These are phyloP conservation scores for Lactifluus subvellereus DNA, from an alignment of 768 basidiomycete species.

Conservation along the genomic window DNA sequence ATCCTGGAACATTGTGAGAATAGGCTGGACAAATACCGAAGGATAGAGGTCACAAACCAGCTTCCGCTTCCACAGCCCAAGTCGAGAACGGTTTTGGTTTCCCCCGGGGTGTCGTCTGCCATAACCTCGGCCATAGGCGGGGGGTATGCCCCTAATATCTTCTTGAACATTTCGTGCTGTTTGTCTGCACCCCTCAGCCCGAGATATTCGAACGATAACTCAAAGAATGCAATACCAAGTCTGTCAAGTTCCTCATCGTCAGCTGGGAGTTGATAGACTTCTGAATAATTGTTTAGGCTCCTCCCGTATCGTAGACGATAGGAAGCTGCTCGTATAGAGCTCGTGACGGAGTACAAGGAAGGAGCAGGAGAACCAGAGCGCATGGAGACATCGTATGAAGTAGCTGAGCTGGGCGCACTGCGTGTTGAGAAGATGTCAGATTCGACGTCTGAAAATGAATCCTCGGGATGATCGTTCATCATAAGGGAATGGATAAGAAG, in stretches of 20 bases:
- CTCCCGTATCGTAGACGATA: slow-evolving; percentile 65
- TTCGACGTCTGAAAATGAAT: slow-evolving; percentile 34
- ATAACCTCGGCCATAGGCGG: slow-evolving; percentile 53
- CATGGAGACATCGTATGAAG: slow-evolving; percentile 54
- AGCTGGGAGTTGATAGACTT: slow-evolving; percentile 71
- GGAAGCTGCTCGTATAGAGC: slow-evolving; percentile 51
- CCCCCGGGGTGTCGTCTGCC: slow-evolving; percentile 50
- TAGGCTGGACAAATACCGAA: neutral
- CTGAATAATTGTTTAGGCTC: slow-evolving; percentile 69
- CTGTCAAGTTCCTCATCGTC: slow-evolving; percentile 72
- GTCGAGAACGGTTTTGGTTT: slow-evolving; percentile 61
- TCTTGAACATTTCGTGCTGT: slow-evolving; percentile 61
- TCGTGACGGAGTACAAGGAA: slow-evolving; percentile 64
- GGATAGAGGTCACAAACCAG: slow-evolving; percentile 43
- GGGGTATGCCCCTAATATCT: slow-evolving; percentile 63
- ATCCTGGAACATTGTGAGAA: slow-evolving; percentile 46
- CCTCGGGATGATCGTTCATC: slow-evolving; percentile 31
- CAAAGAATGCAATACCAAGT: slow-evolving; percentile 41
- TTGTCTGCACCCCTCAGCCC: slow-evolving; percentile 40
- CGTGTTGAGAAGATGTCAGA: slow-evolving; percentile 42
- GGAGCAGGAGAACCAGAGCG: slow-evolving; percentile 61
- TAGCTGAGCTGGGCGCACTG: slow-evolving; percentile 44
- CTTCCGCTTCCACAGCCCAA: slow-evolving; percentile 76
- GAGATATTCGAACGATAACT: neutral
- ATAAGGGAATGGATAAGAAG: slow-evolving; percentile 12